Evolutionary conservation across 1,284 basidiomycete species (phyloP).

Genomic region (Chondrostereum purpureum): DNA sequence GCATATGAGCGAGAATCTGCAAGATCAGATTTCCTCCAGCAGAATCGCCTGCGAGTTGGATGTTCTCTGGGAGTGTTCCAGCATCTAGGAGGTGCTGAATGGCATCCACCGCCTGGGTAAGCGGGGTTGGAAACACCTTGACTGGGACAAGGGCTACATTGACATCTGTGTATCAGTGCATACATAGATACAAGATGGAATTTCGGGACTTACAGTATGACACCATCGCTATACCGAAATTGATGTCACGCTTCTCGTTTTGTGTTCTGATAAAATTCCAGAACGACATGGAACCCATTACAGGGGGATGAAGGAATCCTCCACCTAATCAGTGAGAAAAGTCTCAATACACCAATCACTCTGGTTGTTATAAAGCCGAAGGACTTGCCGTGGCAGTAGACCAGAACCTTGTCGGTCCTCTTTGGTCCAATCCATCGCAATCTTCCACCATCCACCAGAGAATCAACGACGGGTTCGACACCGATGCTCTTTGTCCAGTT

Average conservation of each 20-base stretch:
- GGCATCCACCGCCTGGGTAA: constrained; percentile 3
- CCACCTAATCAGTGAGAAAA: constrained; percentile 6
- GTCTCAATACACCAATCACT: neutral
- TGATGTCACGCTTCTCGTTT: neutral
- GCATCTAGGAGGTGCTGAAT: constrained; percentile 4
- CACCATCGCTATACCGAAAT: constrained; percentile 7
- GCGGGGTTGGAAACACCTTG: constrained; percentile 8
- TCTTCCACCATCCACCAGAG: constrained; percentile 17
- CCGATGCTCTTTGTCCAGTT: neutral
- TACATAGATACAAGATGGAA: neutral
- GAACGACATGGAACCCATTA: constrained; percentile 6
- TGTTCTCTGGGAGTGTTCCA: constrained; percentile 1
- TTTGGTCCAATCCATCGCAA: constrained; percentile 25
- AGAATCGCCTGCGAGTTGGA: constrained; percentile 13
- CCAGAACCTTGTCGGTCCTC: constrained; percentile 19
- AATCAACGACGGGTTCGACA: constrained; percentile 14
- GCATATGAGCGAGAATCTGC: constrained; percentile 8
- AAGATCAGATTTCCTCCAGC: constrained; percentile 11
- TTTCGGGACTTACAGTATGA: constrained; percentile 10
- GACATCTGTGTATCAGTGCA: neutral
- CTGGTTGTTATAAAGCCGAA: too few relatives aligned
- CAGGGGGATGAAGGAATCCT: constrained; percentile 7
- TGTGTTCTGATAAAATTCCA: constrained; percentile 6
- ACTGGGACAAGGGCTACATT: constrained; percentile 6
- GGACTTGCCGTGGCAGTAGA: constrained; percentile 24